These are phyloP conservation scores for Pisolithus sp. DNA, from an alignment of 768 basidiomycete genomes.

Conservation along the genomic window DNA sequence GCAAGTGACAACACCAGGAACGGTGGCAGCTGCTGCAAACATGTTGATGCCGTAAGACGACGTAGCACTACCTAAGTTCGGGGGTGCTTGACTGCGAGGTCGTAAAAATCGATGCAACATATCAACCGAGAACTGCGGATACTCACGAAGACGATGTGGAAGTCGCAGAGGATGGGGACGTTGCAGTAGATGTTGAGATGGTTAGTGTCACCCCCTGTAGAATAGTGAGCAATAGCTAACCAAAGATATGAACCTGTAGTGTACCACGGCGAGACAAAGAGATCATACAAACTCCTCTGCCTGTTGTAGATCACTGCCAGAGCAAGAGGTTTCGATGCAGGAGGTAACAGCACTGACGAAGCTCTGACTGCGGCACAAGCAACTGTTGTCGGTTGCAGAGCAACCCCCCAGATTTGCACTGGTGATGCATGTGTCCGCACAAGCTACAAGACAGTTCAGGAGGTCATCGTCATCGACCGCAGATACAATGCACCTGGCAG, in stretches of 20 bases:
- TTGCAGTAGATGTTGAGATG: conserved; percentile 20
- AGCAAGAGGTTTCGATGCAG: conserved; percentile 47
- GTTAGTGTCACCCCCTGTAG: conserved; percentile 50
- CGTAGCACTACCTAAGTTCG: conserved; percentile 5
- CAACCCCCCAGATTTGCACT: conserved; percentile 42
- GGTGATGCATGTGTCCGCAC: conserved; percentile 45
- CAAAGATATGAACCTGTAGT: conserved; percentile 14
- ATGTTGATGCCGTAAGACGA: conserved; percentile 5
- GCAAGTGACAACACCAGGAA: conserved; percentile 8
- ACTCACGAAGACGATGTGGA: neutral
- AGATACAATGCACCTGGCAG: conserved; percentile 16
- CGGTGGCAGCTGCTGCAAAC: conserved; percentile 8
- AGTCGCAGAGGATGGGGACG: conserved; percentile 13
- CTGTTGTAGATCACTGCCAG: conserved; percentile 35
- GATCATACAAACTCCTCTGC: conserved; percentile 37
- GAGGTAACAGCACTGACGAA: conserved; percentile 42
- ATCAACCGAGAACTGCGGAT: neutral
- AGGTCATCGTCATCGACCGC: neutral
- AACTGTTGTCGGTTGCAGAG: conserved; percentile 41
- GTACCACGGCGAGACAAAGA: conserved; percentile 46
- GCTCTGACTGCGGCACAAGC: conserved; percentile 45
- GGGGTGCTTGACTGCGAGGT: neutral
- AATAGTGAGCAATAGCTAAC: neutral
- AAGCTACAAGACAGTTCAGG: conserved; percentile 32
- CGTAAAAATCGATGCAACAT: neutral